phyloP scores from a whole-genome alignment of 495 filamentous ascomycete species.

The Hypoxylon trugodes region DNA sequence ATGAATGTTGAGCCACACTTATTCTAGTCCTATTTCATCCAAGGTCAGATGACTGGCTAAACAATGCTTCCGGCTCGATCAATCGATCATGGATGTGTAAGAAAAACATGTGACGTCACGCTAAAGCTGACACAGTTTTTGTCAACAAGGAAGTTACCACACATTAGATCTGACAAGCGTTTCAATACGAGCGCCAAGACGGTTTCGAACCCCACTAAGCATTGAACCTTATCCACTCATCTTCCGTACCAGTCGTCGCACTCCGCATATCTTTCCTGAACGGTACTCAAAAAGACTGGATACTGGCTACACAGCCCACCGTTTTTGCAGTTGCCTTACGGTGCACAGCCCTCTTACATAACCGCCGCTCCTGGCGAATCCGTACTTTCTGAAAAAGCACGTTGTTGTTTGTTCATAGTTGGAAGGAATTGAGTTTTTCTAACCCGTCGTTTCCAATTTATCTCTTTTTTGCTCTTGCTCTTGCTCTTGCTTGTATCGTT shows the following conservation, averaged over 20 bases:
- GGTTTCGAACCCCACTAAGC: constrained; percentile 10
- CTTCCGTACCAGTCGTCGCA: no score
- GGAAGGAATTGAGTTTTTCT: no score
- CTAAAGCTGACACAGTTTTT: not conserved
- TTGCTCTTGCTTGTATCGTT: constrained; percentile 7
- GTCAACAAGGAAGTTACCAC: constrained; percentile 19
- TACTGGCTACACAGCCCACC: constrained; percentile 34
- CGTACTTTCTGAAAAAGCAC: no score
- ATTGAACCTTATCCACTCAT: constrained; percentile 17
- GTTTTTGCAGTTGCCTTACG: not conserved
- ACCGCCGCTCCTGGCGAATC: not conserved
- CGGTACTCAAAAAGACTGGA: constrained; percentile 10
- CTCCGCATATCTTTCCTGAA: constrained; percentile 30
- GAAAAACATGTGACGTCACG: constrained; percentile 27
- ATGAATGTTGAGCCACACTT: no score
- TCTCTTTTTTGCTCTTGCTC: not conserved
- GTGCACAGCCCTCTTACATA: constrained; percentile 21
- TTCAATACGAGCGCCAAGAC: constrained; percentile 41
- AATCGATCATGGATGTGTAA: no score
- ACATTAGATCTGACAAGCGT: constrained; percentile 21
- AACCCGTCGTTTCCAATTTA: no score
- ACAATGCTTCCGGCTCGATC: no score
- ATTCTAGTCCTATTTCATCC: no score
- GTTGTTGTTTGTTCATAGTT: no score
- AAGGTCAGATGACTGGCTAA: no score